Percentiles rank a stretch among this genome's conserved stretches.
Evolutionary conservation across 2,329 filamentous ascomycete genomes (phyloP).

Genomic region (Arthroderma sp.): DNA sequence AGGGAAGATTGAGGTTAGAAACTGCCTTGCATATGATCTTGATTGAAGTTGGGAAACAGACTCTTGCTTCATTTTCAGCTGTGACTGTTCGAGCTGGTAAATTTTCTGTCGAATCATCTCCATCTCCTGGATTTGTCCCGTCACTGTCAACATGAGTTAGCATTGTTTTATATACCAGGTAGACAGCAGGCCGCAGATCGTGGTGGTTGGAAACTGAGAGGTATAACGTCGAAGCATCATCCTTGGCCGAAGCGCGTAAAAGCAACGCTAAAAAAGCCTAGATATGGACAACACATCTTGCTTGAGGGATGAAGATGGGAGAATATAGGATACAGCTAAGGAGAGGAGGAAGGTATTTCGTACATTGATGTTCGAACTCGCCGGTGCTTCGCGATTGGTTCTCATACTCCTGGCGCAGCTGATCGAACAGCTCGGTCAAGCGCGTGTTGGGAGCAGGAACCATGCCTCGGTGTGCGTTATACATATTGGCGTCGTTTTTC

Average conservation of each 20-base stretch:
- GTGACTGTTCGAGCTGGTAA: slow-evolving; percentile 80
- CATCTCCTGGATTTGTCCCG: slow-evolving; percentile 85
- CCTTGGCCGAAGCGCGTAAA: not conserved
- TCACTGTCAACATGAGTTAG: slow-evolving; percentile 44
- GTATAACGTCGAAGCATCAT: not conserved
- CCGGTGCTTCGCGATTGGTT: slow-evolving; percentile 66
- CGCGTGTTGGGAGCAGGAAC: slow-evolving; percentile 53
- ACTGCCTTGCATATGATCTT: not conserved
- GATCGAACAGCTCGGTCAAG: slow-evolving; percentile 81
- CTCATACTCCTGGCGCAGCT: slow-evolving; percentile 84
- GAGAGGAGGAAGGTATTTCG: slow-evolving; percentile 23
- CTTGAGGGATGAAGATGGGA: not conserved
- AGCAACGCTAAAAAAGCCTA: not conserved
- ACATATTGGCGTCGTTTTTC: slow-evolving; percentile 45
- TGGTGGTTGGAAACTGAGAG: not conserved
- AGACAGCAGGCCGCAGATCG: slow-evolving; percentile 1
- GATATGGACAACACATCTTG: not conserved
- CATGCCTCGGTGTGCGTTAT: slow-evolving; percentile 74
- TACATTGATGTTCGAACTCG: slow-evolving; percentile 88
- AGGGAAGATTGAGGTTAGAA: not conserved
- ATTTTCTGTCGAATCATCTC: slow-evolving; percentile 88
- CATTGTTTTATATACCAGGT: slow-evolving; percentile 14
- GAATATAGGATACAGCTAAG: too few species aligned
- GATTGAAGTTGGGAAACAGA: slow-evolving; percentile 36
- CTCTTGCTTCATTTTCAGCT: slow-evolving; percentile 83